Evolutionary conservation across 305 asterid species (phyloP).

Genomic region (Plantago rigida): DNA sequence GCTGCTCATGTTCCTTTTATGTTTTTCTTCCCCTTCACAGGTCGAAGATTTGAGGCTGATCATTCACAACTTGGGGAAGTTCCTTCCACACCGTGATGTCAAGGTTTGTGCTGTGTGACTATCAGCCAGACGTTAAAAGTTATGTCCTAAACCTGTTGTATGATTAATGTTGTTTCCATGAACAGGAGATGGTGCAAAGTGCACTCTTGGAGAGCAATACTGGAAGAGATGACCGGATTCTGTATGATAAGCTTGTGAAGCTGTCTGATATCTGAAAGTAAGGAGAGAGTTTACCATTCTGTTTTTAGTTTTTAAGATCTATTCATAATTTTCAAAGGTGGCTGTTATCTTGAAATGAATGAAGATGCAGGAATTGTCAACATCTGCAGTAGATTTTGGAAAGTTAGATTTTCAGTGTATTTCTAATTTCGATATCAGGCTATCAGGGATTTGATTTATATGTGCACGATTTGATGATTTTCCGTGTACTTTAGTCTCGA

Average conservation of each 20-base stretch:
- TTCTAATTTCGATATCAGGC: too few species aligned
- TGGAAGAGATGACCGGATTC: constrained; percentile 71
- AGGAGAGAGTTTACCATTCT: too few species aligned
- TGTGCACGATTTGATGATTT: background rate
- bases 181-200: constrained; percentile 76
- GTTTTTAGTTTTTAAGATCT: background rate
- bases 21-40: constrained; percentile 38
- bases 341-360: background rate
- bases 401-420: background rate
- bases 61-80: constrained; percentile 75
- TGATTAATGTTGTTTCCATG: constrained; percentile 11
- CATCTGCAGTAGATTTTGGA: background rate
- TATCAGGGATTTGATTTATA: background rate
- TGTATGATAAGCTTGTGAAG: constrained; percentile 70
- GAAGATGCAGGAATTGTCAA: background rate
- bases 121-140: constrained; percentile 1
- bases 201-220: constrained; percentile 82
- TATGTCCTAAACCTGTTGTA: background rate
- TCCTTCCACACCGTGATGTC: constrained; percentile 74
- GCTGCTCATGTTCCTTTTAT: background rate
- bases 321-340: background rate
- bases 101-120: constrained; percentile 46
- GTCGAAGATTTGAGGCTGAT: constrained; percentile 84
- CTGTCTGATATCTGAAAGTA: constrained; percentile 21
- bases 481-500: too few species aligned